phyloP scores from a whole-genome alignment of 148 eudicot genomes.

The Fagopyrum tataricum region DNA sequence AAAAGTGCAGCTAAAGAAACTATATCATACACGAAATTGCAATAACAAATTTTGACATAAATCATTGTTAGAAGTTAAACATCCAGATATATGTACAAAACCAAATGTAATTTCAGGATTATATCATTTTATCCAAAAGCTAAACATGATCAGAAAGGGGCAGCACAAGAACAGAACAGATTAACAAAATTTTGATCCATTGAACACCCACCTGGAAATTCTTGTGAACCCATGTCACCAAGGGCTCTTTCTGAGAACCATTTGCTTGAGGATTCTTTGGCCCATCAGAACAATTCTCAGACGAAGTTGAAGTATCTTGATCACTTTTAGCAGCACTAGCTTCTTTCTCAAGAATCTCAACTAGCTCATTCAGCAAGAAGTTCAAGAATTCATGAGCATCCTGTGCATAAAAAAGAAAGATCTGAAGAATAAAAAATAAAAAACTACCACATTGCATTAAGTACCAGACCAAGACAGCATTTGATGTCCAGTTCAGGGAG shows the following conservation, averaged over 20 bases:
- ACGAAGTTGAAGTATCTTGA: constrained; percentile 27
- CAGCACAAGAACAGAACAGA: not conserved
- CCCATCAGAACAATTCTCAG: constrained; percentile 51
- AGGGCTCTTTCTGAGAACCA: constrained; percentile 49
- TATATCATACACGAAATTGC: not conserved
- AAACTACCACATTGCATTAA: no score
- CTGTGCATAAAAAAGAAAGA: constrained; percentile 24
- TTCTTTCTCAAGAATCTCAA: constrained; percentile 89
- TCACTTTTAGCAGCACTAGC: constrained; percentile 39
- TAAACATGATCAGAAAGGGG: not conserved
- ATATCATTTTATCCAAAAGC: not conserved
- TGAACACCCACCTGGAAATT: constrained; percentile 55
- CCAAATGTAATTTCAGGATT: not conserved
- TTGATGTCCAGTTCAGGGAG: not conserved
- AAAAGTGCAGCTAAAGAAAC: not conserved
- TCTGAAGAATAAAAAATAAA: not conserved
- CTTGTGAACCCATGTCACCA: constrained; percentile 79
- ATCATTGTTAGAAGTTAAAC: not conserved
- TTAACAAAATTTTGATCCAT: not conserved
- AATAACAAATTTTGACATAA: not conserved
- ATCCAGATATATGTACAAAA: not conserved
- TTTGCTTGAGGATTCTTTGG: constrained; percentile 28
- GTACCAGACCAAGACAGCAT: not conserved
- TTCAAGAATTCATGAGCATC: constrained; percentile 95
- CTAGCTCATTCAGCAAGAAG: constrained; percentile 79